Base-by-base conservation (phyloP, 306 rosid species). In the Acacia crassicarpa region DNA sequence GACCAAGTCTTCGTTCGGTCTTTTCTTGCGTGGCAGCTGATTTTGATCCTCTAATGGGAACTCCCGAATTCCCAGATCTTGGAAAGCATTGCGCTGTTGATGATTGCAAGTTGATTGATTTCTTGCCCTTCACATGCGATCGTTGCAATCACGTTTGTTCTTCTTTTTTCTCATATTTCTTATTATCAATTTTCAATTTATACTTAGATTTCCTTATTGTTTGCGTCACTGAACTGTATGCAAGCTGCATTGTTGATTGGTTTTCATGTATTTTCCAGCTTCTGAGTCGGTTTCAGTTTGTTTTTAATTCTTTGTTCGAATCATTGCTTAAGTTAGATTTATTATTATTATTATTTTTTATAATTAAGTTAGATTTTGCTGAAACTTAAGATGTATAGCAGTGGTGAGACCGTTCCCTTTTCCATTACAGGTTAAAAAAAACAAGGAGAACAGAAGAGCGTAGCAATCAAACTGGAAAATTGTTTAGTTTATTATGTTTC, bases 51-150 rank as follows among this genome's bases (percentile, higher is more conserved):
- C 9, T 13, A 17, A 95, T 95, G 99, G 99, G 98, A 83, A 95
- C 99, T 59, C 99, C 97, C 0, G 88, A 92, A 91, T 95, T 95
- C 78, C 97, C 99, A 5, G 83, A 93, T 91, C 92, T 95, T 13
- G 99, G 99, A 19, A 88, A 89, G 86, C 99, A 93, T 88, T 95
- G 99, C 76, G 38, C 88, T 66, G 78, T 92, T 67, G 75, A 73
- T 12, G 91, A 92, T 77, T 95, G 99, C 90, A 92, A 83, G 44
- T 91, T 61, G 78, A 84, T 92, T 82, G 99, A 95, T 83, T 93
- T 95, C 90, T 85, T 93, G 88, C 99, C 99, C 38, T 95, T 95
- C 89, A 91, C 93, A 4, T 95, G 99, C 85, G 98, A 95, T 84
- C 86, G 97, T 71, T 95, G 99, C 78, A 38, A 75, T 61, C 92